Base-by-base conservation (phyloP, 2,329 filamentous ascomycete species). In the Fusarium algeriense region DNA sequence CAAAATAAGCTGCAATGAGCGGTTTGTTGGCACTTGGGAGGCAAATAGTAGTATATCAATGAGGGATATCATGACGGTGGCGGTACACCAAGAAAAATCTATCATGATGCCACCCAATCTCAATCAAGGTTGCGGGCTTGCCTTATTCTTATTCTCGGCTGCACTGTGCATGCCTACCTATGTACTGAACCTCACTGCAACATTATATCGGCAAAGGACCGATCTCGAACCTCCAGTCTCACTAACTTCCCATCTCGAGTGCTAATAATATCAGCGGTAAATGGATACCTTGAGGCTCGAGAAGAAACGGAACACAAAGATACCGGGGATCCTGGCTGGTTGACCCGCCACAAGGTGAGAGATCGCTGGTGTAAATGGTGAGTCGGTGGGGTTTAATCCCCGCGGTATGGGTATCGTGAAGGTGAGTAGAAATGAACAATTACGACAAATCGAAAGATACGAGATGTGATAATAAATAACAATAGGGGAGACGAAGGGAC, bases 371-470 rank as follows among this genome's bases (percentile, higher is more conserved):
- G 50, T 48, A 45, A 64, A 58, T 64, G 57, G 60, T 65, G 70
- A 67, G 50, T 45, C 60, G 60, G 74, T 74, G 72, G 74, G 68
- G 70, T 70, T 73, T 70, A 60, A 70, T 66, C 65, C 69, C 63
- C 46, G 40, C 66, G 19, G 26, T 20, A 68, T 66, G 69, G 48
- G 20, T 49, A 54, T 55, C 43, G 49, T 35, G 45, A 65, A 46
- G 30, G 35, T 63, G 40, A 61, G 48, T 30, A 76, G 70, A 76
- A 76, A 75, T 76, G 75, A 76, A 68, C 60, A 48, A 75, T 70
- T 75, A 75, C 71, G 68, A 76, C 68, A 57, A 65, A 11, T 37
- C 17, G 32, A 23, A 69, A 40, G 43, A 69, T 54, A 49, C 67
- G 62, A 70, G 56, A 70, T 72, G 59, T 45, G 61, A 46, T 32